Evolutionary conservation across 768 basidiomycete genomes (phyloP), one percentile per base, ranked within the genome.

Genomic region (Pholiota conissans): DNA sequence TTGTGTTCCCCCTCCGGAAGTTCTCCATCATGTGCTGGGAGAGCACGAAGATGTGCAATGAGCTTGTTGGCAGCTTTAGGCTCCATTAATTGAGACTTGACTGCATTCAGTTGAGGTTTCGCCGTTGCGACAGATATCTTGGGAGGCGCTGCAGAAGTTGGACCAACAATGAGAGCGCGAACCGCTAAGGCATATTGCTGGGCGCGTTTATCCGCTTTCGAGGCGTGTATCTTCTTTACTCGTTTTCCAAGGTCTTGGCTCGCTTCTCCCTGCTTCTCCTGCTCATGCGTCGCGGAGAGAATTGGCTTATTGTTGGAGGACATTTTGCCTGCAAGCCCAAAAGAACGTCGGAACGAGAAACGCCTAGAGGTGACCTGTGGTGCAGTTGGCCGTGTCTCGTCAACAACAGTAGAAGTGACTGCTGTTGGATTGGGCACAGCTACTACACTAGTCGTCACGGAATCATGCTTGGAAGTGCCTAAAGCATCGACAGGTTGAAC

Each of bases 31-130:
- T 75, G 68, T 3, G 78, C 73, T n/a, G 91, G 83, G 37, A 93
- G 76, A 7, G 73, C 63, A 37, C 82, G 84, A 13, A 93, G 78
- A 48, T 91, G 84, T n/a, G 80, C 76, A 59, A 93, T 90, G 57
- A 93, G 76, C 64, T 80, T 84, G 67, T 84, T 84, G 20, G 90
- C 91, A 13, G 79, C 74, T 68, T 87, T 86, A 18, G 87, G 84
- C 42, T 86, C 67, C 60, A 83, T 73, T 26, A 93, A 83, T 68
- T 86, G 81, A 1, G 84, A 73, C 69, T 90, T 92, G 65, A 90
- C 77, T 63, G 84, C 86, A 62, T 73, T 79, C 22, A 91, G 58
- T 59, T 85, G 82, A 10, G 82, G 76, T 58, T 75, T 79, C 30
- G 83, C 79, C 10, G 75, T 60, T 4, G 73, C 61, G 49, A 74